Percentiles rank a stretch among this genome's conserved stretches.
phyloP scores from a whole-genome alignment of 2,329 filamentous ascomycete species.

The Westerdykella sp. region DNA sequence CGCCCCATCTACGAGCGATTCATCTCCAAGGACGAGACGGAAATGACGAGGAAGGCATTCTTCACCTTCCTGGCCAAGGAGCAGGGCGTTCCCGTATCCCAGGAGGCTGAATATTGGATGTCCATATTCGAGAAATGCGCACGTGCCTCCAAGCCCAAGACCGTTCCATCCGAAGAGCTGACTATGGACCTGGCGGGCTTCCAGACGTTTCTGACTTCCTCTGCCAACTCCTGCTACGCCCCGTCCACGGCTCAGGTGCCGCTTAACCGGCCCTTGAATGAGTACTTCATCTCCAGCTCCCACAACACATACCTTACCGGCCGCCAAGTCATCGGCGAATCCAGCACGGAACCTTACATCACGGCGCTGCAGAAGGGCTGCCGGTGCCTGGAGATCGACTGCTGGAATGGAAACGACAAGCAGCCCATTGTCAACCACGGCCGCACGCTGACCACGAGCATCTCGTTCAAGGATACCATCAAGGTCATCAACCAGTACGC shows the following conservation, averaged over 20 bases:
- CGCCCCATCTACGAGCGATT: slow-evolving; percentile 63
- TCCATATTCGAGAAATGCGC: slow-evolving; percentile 65
- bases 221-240: slow-evolving; percentile 60
- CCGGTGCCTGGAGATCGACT: slow-evolving; percentile 94
- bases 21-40: slow-evolving; percentile 49
- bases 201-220: slow-evolving; percentile 46
- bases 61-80: slow-evolving; percentile 64
- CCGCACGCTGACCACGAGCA: slow-evolving; percentile 77
- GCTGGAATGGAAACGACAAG: slow-evolving; percentile 89
- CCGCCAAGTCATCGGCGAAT: slow-evolving; percentile 80
- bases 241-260: slow-evolving; percentile 55
- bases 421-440: slow-evolving; percentile 88
- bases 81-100: slow-evolving; percentile 70
- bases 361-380: slow-evolving; percentile 80
- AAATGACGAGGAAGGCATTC: slow-evolving; percentile 68
- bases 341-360: slow-evolving; percentile 94
- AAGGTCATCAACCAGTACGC: slow-evolving; percentile 92
- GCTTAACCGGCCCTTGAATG: slow-evolving; percentile 81
- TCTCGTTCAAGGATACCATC: slow-evolving; percentile 87
- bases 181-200: slow-evolving; percentile 75
- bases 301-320: slow-evolving; percentile 97
- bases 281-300: slow-evolving; percentile 97
- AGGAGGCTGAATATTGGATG: slow-evolving; percentile 62
- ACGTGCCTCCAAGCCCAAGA: slow-evolving; percentile 27
- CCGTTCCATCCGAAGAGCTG: slow-evolving; percentile 41